These are phyloP conservation scores for Boletus fagicola DNA, from an alignment of 768 basidiomycete species.

Conservation along the genomic window DNA sequence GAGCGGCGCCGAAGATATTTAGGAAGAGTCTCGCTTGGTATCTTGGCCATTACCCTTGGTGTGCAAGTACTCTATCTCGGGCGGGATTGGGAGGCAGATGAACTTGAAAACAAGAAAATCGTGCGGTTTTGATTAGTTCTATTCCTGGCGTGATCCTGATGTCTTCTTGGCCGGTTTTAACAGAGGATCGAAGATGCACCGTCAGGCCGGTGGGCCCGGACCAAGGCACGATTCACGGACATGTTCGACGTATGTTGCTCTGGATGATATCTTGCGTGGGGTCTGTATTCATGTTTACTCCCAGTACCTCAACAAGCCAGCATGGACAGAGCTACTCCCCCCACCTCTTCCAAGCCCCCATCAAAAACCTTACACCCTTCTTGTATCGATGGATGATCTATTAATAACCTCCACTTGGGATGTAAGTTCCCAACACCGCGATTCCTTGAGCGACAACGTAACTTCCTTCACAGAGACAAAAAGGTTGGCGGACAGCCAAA, in stretches of 20 bases:
- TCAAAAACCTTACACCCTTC: constrained; percentile 87
- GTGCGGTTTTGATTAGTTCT: constrained; percentile 39
- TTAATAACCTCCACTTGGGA: constrained; percentile 94
- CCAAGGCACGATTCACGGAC: constrained; percentile 56
- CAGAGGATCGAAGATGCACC: constrained; percentile 61
- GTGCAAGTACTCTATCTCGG: constrained; percentile 66
- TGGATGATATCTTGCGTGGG: background rate
- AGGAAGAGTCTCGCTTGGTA: constrained; percentile 51
- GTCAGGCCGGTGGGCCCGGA: constrained; percentile 62
- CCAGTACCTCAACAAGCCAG: constrained; percentile 91
- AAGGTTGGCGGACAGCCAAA: constrained; percentile 97
- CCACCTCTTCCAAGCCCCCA: constrained; percentile 79
- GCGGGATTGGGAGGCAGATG: constrained; percentile 73
- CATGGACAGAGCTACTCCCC: constrained; percentile 89
- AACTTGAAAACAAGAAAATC: constrained; percentile 61
- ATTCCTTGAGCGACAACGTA: background rate
- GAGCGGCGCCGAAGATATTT: constrained; percentile 66
- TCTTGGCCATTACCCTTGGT: constrained; percentile 56
- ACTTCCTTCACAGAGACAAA: constrained; percentile 61
- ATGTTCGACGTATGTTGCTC: constrained; percentile 61
- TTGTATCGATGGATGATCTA: constrained; percentile 89
- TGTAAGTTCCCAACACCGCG: constrained; percentile 50
- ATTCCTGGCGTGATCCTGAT: background rate
- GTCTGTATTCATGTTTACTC: background rate
- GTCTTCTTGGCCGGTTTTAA: background rate